A percentile compares a stretch with the other conserved stretches of the same genome.
These are phyloP conservation scores for Podospora didyma DNA, from an alignment of 495 filamentous ascomycete genomes.

Conservation along the genomic window DNA sequence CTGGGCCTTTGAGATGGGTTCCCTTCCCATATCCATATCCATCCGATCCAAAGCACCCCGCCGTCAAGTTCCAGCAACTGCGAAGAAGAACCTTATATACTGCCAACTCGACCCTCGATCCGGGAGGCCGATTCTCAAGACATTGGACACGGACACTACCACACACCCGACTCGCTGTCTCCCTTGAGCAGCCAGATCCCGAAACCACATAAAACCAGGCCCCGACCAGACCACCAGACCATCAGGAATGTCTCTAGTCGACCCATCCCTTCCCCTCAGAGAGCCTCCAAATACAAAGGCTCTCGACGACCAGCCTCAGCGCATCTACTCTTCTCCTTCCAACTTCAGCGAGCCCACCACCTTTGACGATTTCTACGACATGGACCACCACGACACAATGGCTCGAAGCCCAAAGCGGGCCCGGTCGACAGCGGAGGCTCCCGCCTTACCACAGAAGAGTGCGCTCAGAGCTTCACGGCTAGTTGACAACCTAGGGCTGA, in stretches of 20 bases:
- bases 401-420: constrained; percentile 16
- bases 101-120: neutral
- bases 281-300: constrained; percentile 10
- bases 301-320: constrained; percentile 9
- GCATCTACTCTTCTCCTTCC: constrained; percentile 7
- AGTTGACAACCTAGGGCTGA: constrained; percentile 34
- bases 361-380: constrained; percentile 25
- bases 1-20: neutral
- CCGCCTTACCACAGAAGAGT: constrained; percentile 38
- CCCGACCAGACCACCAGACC: neutral
- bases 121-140: neutral
- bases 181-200: neutral
- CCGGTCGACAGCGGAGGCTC: constrained; percentile 8
- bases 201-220: neutral
- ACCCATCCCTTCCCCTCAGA: constrained; percentile 13
- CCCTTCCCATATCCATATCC: neutral
- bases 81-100: neutral
- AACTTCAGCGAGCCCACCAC: constrained; percentile 23
- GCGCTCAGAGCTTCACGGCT: constrained; percentile 40
- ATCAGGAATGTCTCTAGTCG: constrained; percentile 15
- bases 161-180: neutral
- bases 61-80: neutral
- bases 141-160: neutral
- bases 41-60: neutral
- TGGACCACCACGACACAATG: constrained; percentile 23